phyloP scores from a whole-genome alignment of 2,329 filamentous ascomycete genomes.

The Metarhizium guizhouense region DNA sequence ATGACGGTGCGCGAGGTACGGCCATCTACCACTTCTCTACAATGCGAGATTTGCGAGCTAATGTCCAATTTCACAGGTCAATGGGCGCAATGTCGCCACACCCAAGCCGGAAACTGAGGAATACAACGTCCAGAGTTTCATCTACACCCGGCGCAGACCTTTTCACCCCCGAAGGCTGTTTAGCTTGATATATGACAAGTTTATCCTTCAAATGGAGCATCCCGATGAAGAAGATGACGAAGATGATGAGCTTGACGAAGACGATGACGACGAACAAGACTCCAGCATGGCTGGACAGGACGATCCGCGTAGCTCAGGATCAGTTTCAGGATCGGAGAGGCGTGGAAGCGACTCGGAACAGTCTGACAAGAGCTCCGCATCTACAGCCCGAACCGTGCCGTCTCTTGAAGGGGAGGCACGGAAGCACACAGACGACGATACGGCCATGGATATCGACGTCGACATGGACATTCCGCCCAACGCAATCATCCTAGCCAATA shows the following conservation, averaged over 20 bases:
- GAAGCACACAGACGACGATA: not conserved
- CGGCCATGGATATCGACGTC: slow-evolving; percentile 11
- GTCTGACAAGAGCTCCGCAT: slow-evolving; percentile 15
- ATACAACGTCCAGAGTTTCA: slow-evolving; percentile 63
- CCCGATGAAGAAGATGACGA: slow-evolving; percentile 23
- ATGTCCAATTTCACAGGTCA: slow-evolving; percentile 20
- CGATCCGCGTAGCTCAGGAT: slow-evolving; percentile 4
- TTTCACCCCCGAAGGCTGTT: slow-evolving; percentile 40
- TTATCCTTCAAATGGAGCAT: slow-evolving; percentile 40
- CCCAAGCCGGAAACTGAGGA: slow-evolving; percentile 65
- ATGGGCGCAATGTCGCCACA: slow-evolving; percentile 43
- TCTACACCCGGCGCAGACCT: slow-evolving; percentile 53
- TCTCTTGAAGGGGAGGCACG: slow-evolving; percentile 8
- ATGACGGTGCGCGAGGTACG: slow-evolving; percentile 52
- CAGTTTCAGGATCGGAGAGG: slow-evolving; percentile 1
- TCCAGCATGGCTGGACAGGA: slow-evolving; percentile 10
- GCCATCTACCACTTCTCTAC: not conserved
- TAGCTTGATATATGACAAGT: slow-evolving; percentile 37
- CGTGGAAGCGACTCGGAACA: slow-evolving; percentile 6
- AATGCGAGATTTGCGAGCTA: not conserved
- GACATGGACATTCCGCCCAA: slow-evolving; percentile 25
- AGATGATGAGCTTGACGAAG: slow-evolving; percentile 20
- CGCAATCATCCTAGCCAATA: slow-evolving; percentile 42
- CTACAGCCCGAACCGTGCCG: slow-evolving; percentile 14
- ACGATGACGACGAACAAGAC: slow-evolving; percentile 9